These are phyloP conservation scores for Tricholoma matsutake DNA, from an alignment of 768 basidiomycete species.

Conservation along the genomic window DNA sequence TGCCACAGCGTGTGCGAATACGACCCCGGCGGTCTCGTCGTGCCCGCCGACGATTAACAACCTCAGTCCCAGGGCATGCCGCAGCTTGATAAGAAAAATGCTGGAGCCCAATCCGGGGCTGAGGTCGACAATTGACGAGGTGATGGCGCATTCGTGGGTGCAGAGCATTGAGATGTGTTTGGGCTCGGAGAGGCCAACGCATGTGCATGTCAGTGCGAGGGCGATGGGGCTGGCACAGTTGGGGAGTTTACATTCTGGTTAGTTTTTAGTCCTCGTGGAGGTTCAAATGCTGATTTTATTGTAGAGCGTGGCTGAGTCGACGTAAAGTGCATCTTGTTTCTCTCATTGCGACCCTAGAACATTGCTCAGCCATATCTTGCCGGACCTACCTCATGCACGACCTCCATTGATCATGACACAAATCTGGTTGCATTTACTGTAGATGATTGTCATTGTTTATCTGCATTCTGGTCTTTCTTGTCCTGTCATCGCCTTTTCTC, in stretches of 20 bases:
- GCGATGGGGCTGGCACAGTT: constrained; percentile 53
- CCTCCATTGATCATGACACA: neutral
- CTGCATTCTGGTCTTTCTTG: neutral
- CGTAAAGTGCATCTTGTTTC: neutral
- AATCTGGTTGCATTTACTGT: neutral
- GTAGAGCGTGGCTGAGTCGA: neutral
- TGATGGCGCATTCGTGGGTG: constrained; percentile 77
- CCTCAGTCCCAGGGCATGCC: constrained; percentile 80
- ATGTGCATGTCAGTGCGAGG: constrained; percentile 69
- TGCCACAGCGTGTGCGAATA: constrained; percentile 50
- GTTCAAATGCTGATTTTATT: neutral
- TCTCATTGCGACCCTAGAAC: neutral
- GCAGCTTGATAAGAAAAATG: constrained; percentile 86
- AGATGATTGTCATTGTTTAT: neutral
- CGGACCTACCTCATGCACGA: neutral
- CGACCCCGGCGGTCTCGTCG: constrained; percentile 40
- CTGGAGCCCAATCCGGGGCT: constrained; percentile 89
- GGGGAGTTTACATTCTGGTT: constrained; percentile 8
- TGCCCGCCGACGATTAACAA: constrained; percentile 80
- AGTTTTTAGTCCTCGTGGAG: neutral
- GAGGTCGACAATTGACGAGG: constrained; percentile 75
- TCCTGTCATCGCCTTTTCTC: neutral
- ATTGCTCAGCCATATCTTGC: neutral
- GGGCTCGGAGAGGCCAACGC: constrained; percentile 55
- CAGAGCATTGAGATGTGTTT: constrained; percentile 81